Base-by-base conservation (phyloP, 108 stramenopile genomes). In the Cyclostephanos tholiformis region DNA sequence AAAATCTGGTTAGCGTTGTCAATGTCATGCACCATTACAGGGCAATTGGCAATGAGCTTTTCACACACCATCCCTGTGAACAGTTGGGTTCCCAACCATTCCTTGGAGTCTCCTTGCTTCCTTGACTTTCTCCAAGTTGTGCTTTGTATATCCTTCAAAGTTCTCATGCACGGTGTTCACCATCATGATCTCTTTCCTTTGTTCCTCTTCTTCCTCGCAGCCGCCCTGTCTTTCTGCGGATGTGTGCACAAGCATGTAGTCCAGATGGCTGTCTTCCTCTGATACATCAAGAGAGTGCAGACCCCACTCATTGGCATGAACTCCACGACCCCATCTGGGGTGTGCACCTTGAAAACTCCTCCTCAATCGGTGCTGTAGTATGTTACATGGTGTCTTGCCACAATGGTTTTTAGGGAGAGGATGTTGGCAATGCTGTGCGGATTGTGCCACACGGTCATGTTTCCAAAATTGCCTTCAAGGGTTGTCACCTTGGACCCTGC, bases 361-460 rank as follows among this genome's bases (percentile, higher is more conserved):
- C 14, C 49, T 0, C 65, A 50, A 29, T 69, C 55, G 20, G 38
- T 53, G 14, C 41, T 67, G 57, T 80, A 30, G 63, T 69, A 80
- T 3, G 27, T 72, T 9, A 83, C 43, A 1, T 8, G 23, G 30
- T 67, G 71, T 20, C 58, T 63, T 14, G 76, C 39, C 39, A 29
- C 38, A 16, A 69, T 49, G 30, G 29, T 4, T 5, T 30, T 46
- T 2, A 73, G 41, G 4, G 61, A 53, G 12, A 86, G 43, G 6
- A 86, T 57, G 32, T 83, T 86, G 0, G 85, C 78, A 17, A 83
- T 53, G 6, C 77, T 71, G 38, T 74, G 39, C 13, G 46, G 61
- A 23, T 75, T 46, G 41, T 57, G 69, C 65, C 69, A 82, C 20
- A 82, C 69, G 6, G 65, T 58, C 2, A 73, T 69, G 14, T 64